phyloP scores from a whole-genome alignment of 768 basidiomycete species.

The Kwoniella dejecticola region DNA sequence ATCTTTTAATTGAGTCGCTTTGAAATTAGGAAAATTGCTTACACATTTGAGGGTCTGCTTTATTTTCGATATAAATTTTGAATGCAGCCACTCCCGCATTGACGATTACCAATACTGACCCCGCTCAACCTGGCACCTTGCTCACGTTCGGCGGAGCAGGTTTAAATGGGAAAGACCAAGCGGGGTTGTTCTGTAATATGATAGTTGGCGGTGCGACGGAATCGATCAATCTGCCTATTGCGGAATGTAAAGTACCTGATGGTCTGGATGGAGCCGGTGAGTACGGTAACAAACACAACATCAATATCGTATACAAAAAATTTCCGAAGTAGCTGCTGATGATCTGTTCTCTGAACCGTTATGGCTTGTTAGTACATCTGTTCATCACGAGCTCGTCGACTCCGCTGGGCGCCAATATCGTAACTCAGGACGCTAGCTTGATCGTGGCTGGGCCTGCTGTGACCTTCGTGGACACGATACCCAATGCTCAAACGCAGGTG shows the following conservation, averaged over 20 bases:
- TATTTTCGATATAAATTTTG: no score
- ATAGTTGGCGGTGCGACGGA: slow-evolving; percentile 31
- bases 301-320: background rate
- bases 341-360: no score
- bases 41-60: no score
- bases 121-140: no score
- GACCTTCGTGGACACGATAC: slow-evolving; percentile 20
- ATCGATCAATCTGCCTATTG: slow-evolving; percentile 29
- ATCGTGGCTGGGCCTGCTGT: slow-evolving; percentile 30
- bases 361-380: slow-evolving; percentile 28
- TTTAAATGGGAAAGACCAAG: no score
- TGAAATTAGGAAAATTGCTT: no score
- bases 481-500: slow-evolving; percentile 9
- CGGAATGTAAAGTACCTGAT: slow-evolving; percentile 33
- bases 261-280: slow-evolving; percentile 27
- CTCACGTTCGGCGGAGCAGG: no score
- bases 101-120: no score
- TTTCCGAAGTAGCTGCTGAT: no score
- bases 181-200: slow-evolving; percentile 36
- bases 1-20: no score
- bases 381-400: slow-evolving; percentile 26
- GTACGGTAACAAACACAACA: background rate
- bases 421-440: slow-evolving; percentile 22
- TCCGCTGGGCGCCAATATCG: slow-evolving; percentile 28
- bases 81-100: no score